Conservation (phyloP, 257 asterid genomes). For the Agastache rugosa region DNA sequence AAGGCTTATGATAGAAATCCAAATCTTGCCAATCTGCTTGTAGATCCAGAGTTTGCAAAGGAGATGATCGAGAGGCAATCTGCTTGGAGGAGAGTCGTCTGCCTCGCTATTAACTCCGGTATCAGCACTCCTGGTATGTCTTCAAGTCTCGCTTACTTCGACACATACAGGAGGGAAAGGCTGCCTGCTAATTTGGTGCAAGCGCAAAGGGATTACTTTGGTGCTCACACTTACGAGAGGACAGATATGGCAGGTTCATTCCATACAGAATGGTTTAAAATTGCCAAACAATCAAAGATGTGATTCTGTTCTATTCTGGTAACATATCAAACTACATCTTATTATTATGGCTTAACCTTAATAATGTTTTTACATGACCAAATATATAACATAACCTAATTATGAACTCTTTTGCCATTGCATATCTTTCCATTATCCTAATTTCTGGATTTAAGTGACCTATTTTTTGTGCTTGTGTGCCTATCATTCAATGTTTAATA, state of each 20-base stretch:
- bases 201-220: conserved; percentile 79
- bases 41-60: conserved; percentile 72
- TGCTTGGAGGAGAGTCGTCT: conserved; percentile 73
- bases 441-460: too few species aligned
- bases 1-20: conserved; percentile 72
- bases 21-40: conserved; percentile 64
- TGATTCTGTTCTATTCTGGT: conserved; percentile 34
- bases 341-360: background rate
- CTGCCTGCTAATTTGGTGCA: conserved; percentile 77
- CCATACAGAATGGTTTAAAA: conserved; percentile 81
- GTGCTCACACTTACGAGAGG: conserved; percentile 80
- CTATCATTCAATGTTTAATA: too few species aligned
- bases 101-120: conserved; percentile 70
- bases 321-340: conserved; percentile 13
- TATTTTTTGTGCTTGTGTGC: too few species aligned
- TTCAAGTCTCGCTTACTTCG: conserved; percentile 72
- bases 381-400: background rate
- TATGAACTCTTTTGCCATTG: background rate
- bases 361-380: background rate
- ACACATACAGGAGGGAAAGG: conserved; percentile 63
- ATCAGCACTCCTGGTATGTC: conserved; percentile 77
- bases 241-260: conserved; percentile 61
- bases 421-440: background rate
- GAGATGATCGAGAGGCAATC: conserved; percentile 60
- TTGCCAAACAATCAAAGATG: conserved; percentile 59